Conservation (phyloP, 208 protist species). For the Leishmania braziliensis region DNA sequence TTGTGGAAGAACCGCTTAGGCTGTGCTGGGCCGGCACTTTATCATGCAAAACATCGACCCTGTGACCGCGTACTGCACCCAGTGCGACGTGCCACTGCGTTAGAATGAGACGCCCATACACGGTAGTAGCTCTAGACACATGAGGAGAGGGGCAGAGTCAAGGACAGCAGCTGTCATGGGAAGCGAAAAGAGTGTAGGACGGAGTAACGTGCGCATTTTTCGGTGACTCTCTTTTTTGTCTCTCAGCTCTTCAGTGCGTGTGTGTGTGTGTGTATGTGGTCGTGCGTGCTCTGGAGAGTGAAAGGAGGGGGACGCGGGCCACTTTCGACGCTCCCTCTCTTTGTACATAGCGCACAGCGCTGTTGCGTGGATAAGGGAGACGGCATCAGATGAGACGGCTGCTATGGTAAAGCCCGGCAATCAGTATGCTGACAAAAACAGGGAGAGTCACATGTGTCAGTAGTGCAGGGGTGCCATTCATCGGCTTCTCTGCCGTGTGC, state of each 20-base stretch:
- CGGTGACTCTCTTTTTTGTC: too few relatives aligned
- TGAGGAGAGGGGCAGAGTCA: neutral
- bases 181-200: neutral
- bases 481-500: neutral
- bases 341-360: neutral
- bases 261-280: constrained; percentile 2
- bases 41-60: constrained; percentile 17
- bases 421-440: neutral
- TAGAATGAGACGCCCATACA: neutral
- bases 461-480: neutral
- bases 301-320: neutral
- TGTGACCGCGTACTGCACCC: constrained; percentile 9
- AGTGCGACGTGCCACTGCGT: neutral
- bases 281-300: neutral
- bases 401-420: neutral
- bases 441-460: neutral
- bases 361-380: neutral
- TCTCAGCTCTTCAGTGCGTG: neutral
- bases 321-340: neutral
- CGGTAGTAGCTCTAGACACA: neutral
- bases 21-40: constrained; percentile 13
- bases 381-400: neutral
- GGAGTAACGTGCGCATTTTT: neutral
- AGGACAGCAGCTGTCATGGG: neutral
- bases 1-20: constrained; percentile 11